Conservation (phyloP, 192 early-diverging fungal genomes). For the Mortierella alpina region DNA sequence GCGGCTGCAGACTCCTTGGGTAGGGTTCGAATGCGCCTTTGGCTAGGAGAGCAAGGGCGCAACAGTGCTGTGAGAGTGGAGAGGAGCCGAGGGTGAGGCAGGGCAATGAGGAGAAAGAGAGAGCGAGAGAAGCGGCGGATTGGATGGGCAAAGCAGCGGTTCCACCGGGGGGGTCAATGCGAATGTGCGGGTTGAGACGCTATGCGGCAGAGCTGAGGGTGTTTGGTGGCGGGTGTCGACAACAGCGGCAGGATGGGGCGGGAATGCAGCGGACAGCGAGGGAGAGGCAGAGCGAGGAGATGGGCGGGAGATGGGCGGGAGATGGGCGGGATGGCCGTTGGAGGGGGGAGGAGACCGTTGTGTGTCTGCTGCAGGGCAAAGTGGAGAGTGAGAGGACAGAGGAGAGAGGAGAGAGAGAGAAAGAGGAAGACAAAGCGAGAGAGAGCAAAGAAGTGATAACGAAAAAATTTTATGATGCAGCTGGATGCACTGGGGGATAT, state of each 20-base stretch:
- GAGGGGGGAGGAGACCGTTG: background rate
- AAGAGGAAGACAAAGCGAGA: background rate
- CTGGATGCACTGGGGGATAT: too few relatives aligned
- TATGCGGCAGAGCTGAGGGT: background rate
- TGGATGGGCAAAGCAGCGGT: too few relatives aligned
- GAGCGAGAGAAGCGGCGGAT: too few relatives aligned
- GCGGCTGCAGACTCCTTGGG: background rate
- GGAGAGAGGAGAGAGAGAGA: constrained; percentile 3
- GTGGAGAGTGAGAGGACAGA: background rate
- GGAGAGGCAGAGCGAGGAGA: background rate
- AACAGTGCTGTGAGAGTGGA: too few relatives aligned
- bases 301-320: background rate
- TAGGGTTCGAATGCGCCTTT: background rate
- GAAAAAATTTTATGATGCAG: background rate
- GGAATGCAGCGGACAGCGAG: background rate
- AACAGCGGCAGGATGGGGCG: background rate
- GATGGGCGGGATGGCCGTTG: background rate
- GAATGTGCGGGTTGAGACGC: background rate
- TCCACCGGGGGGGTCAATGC: too few relatives aligned
- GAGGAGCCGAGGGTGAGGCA: too few relatives aligned
- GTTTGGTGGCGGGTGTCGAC: background rate
- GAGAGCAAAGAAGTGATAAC: too few relatives aligned
- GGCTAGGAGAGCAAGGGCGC: background rate
- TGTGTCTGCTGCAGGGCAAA: background rate
- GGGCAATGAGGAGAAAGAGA: too few relatives aligned